phyloP scores from a whole-genome alignment of 208 protist species.

The Pavlovales sp. region DNA sequence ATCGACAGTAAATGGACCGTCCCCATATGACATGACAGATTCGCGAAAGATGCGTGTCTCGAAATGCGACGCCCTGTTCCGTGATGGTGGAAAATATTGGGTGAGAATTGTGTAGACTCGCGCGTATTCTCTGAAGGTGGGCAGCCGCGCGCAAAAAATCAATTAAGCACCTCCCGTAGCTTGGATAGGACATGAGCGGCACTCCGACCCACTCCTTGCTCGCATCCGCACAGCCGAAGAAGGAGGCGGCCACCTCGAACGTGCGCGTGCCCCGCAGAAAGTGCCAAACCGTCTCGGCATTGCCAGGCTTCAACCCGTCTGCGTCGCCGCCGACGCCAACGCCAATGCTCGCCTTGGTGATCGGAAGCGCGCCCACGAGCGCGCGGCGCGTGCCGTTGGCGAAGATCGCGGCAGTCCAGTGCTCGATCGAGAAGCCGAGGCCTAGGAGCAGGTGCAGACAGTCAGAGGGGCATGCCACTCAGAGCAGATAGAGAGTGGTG shows the following conservation, averaged over 20 bases:
- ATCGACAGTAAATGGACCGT: too few relatives aligned
- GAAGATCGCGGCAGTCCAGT: not conserved
- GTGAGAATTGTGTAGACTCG: too few relatives aligned
- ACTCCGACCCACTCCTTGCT: not conserved
- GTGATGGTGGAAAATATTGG: too few relatives aligned
- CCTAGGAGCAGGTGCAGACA: too few relatives aligned
- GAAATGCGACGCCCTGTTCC: not conserved
- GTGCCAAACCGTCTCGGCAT: not conserved
- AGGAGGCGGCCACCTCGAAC: not conserved
- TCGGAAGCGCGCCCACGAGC: not conserved
- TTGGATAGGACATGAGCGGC: not conserved
- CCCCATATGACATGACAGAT: not conserved
- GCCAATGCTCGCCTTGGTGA: not conserved
- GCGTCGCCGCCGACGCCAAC: not conserved
- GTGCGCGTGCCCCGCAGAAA: not conserved
- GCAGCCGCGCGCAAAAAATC: too few relatives aligned
- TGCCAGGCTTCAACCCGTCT: not conserved
- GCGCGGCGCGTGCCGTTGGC: not conserved
- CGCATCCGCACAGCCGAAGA: not conserved
- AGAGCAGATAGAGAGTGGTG: too few relatives aligned
- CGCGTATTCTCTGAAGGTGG: too few relatives aligned
- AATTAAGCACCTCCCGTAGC: too few relatives aligned
- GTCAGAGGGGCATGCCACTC: too few relatives aligned
- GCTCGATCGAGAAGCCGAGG: not conserved
- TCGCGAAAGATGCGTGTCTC: conserved; percentile 9